Percentiles rank a stretch among this genome's conserved stretches.
Conservation (phyloP, 768 basidiomycete genomes). For the Mrakia blollopis region DNA sequence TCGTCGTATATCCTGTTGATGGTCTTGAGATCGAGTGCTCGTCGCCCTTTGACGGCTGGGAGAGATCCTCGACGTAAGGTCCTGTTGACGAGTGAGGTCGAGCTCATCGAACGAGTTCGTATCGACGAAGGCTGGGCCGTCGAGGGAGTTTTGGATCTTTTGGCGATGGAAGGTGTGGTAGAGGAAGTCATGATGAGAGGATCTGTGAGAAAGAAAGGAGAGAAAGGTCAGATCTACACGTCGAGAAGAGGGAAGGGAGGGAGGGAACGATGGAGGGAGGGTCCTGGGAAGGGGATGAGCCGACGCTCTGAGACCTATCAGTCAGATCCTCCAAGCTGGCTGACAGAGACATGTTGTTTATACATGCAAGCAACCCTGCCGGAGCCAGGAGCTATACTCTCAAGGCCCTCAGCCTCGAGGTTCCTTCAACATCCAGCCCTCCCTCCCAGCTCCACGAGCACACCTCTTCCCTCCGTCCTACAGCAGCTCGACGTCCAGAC, state of each 20-base stretch:
- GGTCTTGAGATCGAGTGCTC: conserved; percentile 16
- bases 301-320: too few species aligned
- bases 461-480: too few species aligned
- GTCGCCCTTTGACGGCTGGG: conserved; percentile 5
- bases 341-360: too few species aligned
- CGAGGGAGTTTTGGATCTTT: conserved; percentile 6
- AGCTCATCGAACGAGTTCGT: conserved; percentile 4
- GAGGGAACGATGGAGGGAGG: neutral
- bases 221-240: neutral
- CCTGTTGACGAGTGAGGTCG: neutral
- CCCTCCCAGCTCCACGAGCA: too few species aligned
- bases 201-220: neutral
- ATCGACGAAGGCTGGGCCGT: conserved; percentile 4
- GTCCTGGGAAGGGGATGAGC: too few species aligned
- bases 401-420: too few species aligned
- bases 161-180: neutral
- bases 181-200: neutral
- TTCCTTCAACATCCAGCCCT: too few species aligned
- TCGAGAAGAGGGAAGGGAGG: neutral
- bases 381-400: too few species aligned
- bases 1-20: conserved; percentile 19
- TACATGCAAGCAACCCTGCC: too few species aligned
- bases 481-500: too few species aligned
- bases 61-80: conserved; percentile 1
- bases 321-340: too few species aligned